These are phyloP conservation scores for Tillandsia fasciculata DNA, from an alignment of 176 grass and related monocot species.

Conservation along the genomic window DNA sequence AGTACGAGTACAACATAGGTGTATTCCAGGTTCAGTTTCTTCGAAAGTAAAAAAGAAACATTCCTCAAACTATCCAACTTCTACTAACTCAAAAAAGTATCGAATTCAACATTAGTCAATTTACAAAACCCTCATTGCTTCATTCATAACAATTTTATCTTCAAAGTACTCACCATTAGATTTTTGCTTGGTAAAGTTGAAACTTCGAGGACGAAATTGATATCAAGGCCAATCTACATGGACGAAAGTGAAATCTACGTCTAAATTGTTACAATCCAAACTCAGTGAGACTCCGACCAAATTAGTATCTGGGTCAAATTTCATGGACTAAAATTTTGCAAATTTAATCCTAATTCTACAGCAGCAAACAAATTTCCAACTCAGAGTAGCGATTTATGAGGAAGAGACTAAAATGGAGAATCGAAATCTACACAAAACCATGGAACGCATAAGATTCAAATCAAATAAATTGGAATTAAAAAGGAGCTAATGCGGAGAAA, in stretches of 20 bases:
- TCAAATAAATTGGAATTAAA: neutral
- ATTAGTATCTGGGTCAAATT: neutral
- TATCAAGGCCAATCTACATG: no score
- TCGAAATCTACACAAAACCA: neutral
- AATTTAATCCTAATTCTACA: neutral
- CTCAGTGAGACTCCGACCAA: neutral
- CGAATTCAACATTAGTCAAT: no score
- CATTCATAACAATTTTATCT: no score
- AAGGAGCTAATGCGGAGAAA: neutral
- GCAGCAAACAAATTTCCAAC: neutral
- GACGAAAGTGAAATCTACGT: neutral
- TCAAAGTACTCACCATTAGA: no score
- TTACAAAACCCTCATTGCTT: no score
- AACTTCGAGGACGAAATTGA: no score
- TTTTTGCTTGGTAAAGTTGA: no score
- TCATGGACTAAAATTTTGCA: neutral
- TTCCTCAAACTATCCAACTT: neutral
- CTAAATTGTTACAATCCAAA: constrained; percentile 2
- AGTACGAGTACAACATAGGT: neutral
- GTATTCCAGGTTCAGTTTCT: neutral
- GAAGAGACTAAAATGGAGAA: neutral
- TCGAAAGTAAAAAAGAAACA: neutral
- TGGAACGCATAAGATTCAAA: neutral
- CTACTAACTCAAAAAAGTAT: neutral
- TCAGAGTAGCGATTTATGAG: neutral